Evolutionary conservation across 768 basidiomycete species (phyloP).

Genomic region (Lentinula guzmanii): DNA sequence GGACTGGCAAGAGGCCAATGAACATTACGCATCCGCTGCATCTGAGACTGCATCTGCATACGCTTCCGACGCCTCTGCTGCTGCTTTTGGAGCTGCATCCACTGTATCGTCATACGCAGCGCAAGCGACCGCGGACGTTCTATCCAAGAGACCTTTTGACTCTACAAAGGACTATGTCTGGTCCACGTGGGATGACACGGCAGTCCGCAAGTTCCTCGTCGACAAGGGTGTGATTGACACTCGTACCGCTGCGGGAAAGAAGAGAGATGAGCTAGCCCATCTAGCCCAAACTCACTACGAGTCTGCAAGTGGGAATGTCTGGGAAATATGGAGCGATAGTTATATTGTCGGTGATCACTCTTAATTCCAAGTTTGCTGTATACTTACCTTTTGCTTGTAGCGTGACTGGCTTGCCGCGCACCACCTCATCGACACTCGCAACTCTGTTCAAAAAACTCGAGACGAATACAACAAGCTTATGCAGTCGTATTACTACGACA

Average conservation of each 20-base stretch:
- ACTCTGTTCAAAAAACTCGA: conserved; percentile 43
- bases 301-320: conserved; percentile 55
- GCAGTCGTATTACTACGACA: conserved; percentile 72
- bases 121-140: conserved; percentile 46
- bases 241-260: conserved; percentile 57
- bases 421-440: conserved; percentile 45
- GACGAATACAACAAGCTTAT: conserved; percentile 61
- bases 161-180: conserved; percentile 83
- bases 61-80: conserved; percentile 35
- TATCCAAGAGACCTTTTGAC: conserved; percentile 41
- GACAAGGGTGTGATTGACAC: conserved; percentile 54
- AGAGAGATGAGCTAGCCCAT: conserved; percentile 58
- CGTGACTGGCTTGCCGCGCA: conserved; percentile 82
- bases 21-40: conserved; percentile 45
- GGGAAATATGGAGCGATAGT: conserved; percentile 82
- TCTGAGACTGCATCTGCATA: conserved; percentile 43
- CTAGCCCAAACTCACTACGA: conserved; percentile 69
- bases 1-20: conserved; percentile 54
- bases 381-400: conserved; percentile 25
- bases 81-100: conserved; percentile 21
- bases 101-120: conserved; percentile 36
- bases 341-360: conserved; percentile 52
- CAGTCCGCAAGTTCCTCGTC: conserved; percentile 65
- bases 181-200: conserved; percentile 83
- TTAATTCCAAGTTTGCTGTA: not conserved